These are phyloP conservation scores for Graphilbum sp. DNA, from an alignment of 2,329 filamentous ascomycete species.

Conservation along the genomic window DNA sequence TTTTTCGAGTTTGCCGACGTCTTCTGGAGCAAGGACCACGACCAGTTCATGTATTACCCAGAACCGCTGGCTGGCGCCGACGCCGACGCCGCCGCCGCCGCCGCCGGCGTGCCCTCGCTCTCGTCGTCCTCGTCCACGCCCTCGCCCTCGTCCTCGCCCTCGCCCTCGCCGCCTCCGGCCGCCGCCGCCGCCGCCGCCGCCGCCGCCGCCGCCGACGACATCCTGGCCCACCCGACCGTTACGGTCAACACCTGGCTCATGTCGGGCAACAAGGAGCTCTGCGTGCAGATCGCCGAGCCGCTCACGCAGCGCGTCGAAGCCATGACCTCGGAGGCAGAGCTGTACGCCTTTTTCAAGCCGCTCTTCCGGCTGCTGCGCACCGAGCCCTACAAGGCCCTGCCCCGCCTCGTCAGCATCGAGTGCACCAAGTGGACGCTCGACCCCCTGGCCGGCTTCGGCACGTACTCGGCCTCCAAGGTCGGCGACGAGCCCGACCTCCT, in stretches of 20 bases:
- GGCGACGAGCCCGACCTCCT: slow-evolving; percentile 67
- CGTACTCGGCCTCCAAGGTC: slow-evolving; percentile 62
- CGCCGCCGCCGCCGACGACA: not conserved
- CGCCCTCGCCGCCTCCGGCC: too few species aligned
- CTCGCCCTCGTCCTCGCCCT: too few species aligned
- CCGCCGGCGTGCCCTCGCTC: not conserved
- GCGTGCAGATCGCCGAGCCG: slow-evolving; percentile 29
- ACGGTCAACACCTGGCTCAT: slow-evolving; percentile 3
- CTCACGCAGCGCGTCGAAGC: slow-evolving; percentile 43
- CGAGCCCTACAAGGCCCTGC: slow-evolving; percentile 53
- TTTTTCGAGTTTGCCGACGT: slow-evolving; percentile 4
- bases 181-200: too few species aligned
- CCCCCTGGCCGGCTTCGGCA: slow-evolving; percentile 52
- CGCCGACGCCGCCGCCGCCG: not conserved
- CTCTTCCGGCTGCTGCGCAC: slow-evolving; percentile 43
- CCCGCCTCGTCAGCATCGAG: slow-evolving; percentile 50
- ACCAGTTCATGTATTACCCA: slow-evolving; percentile 3
- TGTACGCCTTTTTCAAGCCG: slow-evolving; percentile 45
- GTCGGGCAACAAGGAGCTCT: slow-evolving; percentile 34
- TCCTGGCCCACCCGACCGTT: slow-evolving; percentile 1
- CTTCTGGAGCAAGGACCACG: slow-evolving; percentile 4
- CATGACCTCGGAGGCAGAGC: slow-evolving; percentile 41
- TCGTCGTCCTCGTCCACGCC: slow-evolving; percentile 1
- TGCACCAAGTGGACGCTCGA: slow-evolving; percentile 65
- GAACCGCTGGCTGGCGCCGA: not conserved